Conservation (phyloP, 805 yeast species). For the Starmerella bacillaris region DNA sequence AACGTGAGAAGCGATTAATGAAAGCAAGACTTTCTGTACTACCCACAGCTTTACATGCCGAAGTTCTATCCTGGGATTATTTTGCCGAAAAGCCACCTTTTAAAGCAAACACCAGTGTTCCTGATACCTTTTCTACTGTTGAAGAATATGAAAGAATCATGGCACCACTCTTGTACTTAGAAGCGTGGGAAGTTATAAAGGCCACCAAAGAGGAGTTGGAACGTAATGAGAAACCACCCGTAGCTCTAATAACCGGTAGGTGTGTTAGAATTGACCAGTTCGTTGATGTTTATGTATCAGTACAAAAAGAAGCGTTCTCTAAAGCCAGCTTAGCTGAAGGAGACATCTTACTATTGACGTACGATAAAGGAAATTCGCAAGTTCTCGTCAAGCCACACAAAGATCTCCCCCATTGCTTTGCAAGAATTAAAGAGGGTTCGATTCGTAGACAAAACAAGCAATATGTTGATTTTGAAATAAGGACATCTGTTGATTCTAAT, state of each 20-base stretch:
- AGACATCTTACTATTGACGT: constrained; percentile 53
- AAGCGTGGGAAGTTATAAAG: constrained; percentile 84
- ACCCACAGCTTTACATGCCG: constrained; percentile 52
- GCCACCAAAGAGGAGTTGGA: constrained; percentile 41
- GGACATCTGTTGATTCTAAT: constrained; percentile 36
- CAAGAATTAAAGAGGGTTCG: constrained; percentile 45
- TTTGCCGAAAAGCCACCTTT: constrained; percentile 36
- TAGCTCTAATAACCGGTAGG: constrained; percentile 54
- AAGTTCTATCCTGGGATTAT: constrained; percentile 63
- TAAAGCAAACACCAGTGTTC: constrained; percentile 30
- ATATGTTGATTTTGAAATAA: constrained; percentile 53
- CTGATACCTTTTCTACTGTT: constrained; percentile 37
- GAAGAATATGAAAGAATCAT: constrained; percentile 51
- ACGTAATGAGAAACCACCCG: constrained; percentile 24
- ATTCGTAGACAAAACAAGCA: constrained; percentile 29
- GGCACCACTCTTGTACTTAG: constrained; percentile 68
- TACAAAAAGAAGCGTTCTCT: constrained; percentile 33
- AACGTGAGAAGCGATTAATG: constrained; percentile 57
- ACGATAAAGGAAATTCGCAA: constrained; percentile 27
- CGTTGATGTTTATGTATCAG: constrained; percentile 66
- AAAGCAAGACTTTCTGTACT: constrained; percentile 62
- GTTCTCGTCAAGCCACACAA: background rate
- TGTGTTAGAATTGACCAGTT: constrained; percentile 71
- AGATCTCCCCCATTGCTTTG: constrained; percentile 40
- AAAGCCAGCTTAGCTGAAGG: constrained; percentile 49